These are phyloP conservation scores for Vanderwaltozyma yarrowii DNA, from an alignment of 805 yeast species.

Conservation along the genomic window DNA sequence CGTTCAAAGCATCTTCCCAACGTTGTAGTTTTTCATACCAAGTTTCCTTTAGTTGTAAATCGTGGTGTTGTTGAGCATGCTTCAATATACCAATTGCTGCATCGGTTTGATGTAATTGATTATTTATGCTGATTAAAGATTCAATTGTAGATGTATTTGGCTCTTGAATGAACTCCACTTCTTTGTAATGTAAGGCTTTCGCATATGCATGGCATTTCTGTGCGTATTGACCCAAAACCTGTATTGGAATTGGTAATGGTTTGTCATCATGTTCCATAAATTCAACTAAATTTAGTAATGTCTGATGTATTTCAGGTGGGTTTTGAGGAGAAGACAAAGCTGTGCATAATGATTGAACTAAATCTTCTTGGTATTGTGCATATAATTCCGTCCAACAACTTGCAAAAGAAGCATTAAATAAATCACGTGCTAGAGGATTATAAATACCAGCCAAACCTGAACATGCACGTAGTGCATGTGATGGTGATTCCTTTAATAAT, in stretches of 20 bases:
- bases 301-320: conserved; percentile 93
- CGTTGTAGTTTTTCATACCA: conserved; percentile 96
- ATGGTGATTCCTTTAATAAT: conserved; percentile 81
- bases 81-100: conserved; percentile 96
- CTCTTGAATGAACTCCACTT: conserved; percentile 86
- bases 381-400: conserved; percentile 92
- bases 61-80: conserved; percentile 87
- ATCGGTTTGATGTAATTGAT: conserved; percentile 90
- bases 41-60: conserved; percentile 84
- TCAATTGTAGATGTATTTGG: conserved; percentile 90
- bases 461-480: conserved; percentile 89
- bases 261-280: conserved; percentile 97
- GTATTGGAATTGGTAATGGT: conserved; percentile 82
- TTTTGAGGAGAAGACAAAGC: conserved; percentile 85
- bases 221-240: conserved; percentile 85
- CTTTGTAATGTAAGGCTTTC: conserved; percentile 92
- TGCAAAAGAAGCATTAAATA: conserved; percentile 90
- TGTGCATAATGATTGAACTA: conserved; percentile 72
- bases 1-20: conserved; percentile 95
- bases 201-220: conserved; percentile 96
- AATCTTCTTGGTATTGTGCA: conserved; percentile 80
- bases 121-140: conserved; percentile 82
- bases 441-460: conserved; percentile 80
- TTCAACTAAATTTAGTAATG: conserved; percentile 80
- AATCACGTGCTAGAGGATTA: conserved; percentile 77